Base-by-base conservation (phyloP, 1,139 yeast species). In the Magnusiomyces ingens region DNA sequence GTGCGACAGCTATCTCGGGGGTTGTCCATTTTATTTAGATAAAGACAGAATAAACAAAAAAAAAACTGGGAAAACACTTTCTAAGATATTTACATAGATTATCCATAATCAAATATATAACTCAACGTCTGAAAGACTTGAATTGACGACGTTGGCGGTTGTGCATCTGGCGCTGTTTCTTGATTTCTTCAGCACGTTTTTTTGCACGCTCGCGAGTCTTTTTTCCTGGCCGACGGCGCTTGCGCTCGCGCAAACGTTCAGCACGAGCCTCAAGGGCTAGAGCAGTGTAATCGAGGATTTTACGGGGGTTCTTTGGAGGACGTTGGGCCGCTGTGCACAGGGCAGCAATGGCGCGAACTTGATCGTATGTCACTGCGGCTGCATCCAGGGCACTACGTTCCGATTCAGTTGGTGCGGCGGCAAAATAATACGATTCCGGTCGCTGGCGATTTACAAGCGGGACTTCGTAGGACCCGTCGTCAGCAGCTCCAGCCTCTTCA, bases 161-260 rank as follows among this genome's bases (percentile, higher is more conserved):
- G 32, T 26, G 8, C 32, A 26, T 26, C 8, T 26, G 32, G 32
- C 32, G 32, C 8, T 26, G 32, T 26, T 26, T 26, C 8, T 26
- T 26, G 32, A 26, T 36, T 36, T n/a, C 40, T n/a, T 36, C 17
- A 5, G 40, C 40, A 36, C 40, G 40, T 43, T 46, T 49, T 42
- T 43, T 42, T 32, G 55, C 49, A 45, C 49, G 50, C 45, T 54
- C 55, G 3, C 73, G 61, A 1, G 70, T 60, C 54, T 61, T 62
- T 54, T 67, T 67, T 13, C 73, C 71, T 1, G 72, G 72, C 40
- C 62, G 57, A 46, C 57, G 58, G 35, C 55, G 53, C 44, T 51
- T 58, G 19, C 58, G 53, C 12, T 59, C 62, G 36, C 51, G 15
- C 22, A 48, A 21, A 26, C 45, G 38, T 26, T 21, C 32, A 15